Percentiles rank a stretch among this genome's conserved stretches.
Evolutionary conservation across 2,329 filamentous ascomycete genomes (phyloP).

Genomic region (Monosporascus sp.): DNA sequence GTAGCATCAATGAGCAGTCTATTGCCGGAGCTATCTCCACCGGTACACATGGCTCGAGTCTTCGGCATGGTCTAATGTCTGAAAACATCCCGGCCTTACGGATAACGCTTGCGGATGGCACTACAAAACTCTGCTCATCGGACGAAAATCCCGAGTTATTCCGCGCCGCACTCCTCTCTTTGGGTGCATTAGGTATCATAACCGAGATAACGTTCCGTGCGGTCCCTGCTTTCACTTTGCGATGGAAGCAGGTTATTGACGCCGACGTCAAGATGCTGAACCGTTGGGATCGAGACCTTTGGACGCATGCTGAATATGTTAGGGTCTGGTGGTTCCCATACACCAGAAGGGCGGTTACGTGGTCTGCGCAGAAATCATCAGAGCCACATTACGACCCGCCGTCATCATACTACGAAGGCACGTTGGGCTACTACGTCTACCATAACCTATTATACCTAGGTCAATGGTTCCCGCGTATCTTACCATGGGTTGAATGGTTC

Average conservation of each 20-base stretch:
- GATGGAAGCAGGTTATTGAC: constrained; percentile 79
- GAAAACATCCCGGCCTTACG: constrained; percentile 70
- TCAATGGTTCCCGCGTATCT: constrained; percentile 70
- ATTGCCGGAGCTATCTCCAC: constrained; percentile 90
- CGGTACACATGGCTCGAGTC: constrained; percentile 85
- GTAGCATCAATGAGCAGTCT: constrained; percentile 92
- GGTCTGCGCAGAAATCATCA: constrained; percentile 77
- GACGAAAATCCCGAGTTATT: constrained; percentile 74
- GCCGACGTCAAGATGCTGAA: constrained; percentile 63
- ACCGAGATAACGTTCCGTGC: constrained; percentile 83
- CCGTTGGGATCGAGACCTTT: constrained; percentile 69
- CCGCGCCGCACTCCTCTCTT: constrained; percentile 77
- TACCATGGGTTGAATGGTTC: constrained; percentile 92
- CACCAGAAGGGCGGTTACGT: constrained; percentile 79
- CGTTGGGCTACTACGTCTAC: constrained; percentile 82
- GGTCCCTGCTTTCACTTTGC: constrained; percentile 74
- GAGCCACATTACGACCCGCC: constrained; percentile 55
- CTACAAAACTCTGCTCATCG: constrained; percentile 64
- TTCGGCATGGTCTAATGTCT: constrained; percentile 78
- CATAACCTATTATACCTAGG: constrained; percentile 82
- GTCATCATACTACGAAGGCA: constrained; percentile 73
- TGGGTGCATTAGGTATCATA: constrained; percentile 88
- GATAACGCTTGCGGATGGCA: constrained; percentile 78
- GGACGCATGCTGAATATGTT: constrained; percentile 83
- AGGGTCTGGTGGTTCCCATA: constrained; percentile 98